phyloP scores from a whole-genome alignment of 2,329 filamentous ascomycete genomes.

The Arthrobotrys iridis region DNA sequence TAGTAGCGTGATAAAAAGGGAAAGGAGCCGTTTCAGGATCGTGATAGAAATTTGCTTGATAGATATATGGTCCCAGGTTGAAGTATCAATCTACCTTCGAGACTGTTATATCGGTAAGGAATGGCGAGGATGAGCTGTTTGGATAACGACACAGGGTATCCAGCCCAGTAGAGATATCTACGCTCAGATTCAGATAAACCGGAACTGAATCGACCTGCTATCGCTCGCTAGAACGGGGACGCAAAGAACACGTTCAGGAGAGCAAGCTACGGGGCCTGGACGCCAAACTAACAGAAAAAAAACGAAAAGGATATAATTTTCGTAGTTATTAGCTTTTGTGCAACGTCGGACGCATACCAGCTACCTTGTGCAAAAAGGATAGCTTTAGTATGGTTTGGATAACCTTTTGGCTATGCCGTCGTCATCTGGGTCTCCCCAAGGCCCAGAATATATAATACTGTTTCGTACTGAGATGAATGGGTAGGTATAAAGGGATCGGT shows the following conservation, averaged over 20 bases:
- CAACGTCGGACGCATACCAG: constrained; percentile 30
- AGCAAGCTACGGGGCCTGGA: constrained; percentile 24
- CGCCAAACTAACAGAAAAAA: background rate
- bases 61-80: too few relatives aligned
- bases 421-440: background rate
- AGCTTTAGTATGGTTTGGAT: constrained; percentile 1
- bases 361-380: constrained; percentile 6
- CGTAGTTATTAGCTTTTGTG: constrained; percentile 48
- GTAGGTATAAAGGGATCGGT: too few relatives aligned
- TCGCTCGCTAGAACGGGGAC: background rate
- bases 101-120: constrained; percentile 11
- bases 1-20: constrained; percentile 12
- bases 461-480: too few relatives aligned
- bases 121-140: background rate
- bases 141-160: constrained; percentile 16
- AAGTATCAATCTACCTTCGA: background rate
- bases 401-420: background rate
- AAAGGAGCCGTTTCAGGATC: background rate
- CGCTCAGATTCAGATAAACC: background rate
- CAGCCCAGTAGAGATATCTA: constrained; percentile 31
- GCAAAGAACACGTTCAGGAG: background rate
- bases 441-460: constrained; percentile 18
- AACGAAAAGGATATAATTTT: background rate
- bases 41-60: background rate
- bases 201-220: background rate